Evolutionary conservation across 148 eudicot species (phyloP), one percentile per base, ranked within the genome.

Genomic region (Rhododendron kiyosumense): DNA sequence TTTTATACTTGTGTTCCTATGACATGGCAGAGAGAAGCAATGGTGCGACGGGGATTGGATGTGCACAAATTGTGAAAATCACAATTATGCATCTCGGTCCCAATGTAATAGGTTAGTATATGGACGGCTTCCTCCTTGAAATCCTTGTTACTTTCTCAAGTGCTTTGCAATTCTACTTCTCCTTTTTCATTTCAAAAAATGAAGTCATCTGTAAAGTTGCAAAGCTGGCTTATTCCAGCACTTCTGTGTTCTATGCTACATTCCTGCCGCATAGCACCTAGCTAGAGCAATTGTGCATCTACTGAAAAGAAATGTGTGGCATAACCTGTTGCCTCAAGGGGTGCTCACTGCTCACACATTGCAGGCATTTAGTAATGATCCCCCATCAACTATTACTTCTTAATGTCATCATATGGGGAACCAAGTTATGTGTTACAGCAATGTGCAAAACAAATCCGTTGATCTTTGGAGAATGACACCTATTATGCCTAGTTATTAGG

Each of bases 41-140:
- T 92, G 98, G 94, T 93, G 92, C 32, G 91, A 91, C 45, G 94
- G 95, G 75, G 95, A 93, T 85, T 94, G 98, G 96, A 93, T 91
- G 94, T 93, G 96, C 88, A 86, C 91, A 45, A 93, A 88, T 75
- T 94, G 95, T 83, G 87, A 88, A 86, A 93, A 93, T 85, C 98
- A 94, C 89, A 94, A 94, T 59, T 94, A 92, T 89, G 95, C 94
- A 74, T 93, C 95, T 67, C 90, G 95, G 86, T 85, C 90, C 45
- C 85, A 92, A 74, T 94, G 93, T 84, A 93, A 92, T 79, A 93
- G 92, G 95, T 93, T 57, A 17, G 24, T 17, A 17, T 18, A 57
- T 43, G 63, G 92, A 79, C 26, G 26, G 54, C 4, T 5, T 84
- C n/a, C 30, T 82, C 38, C 83, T 78, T 78, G 67, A 77, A 49